A percentile compares a stretch with the other conserved stretches of the same genome.
phyloP scores from a whole-genome alignment of 1,284 basidiomycete genomes.

The Moesziomyces parantarcticus region DNA sequence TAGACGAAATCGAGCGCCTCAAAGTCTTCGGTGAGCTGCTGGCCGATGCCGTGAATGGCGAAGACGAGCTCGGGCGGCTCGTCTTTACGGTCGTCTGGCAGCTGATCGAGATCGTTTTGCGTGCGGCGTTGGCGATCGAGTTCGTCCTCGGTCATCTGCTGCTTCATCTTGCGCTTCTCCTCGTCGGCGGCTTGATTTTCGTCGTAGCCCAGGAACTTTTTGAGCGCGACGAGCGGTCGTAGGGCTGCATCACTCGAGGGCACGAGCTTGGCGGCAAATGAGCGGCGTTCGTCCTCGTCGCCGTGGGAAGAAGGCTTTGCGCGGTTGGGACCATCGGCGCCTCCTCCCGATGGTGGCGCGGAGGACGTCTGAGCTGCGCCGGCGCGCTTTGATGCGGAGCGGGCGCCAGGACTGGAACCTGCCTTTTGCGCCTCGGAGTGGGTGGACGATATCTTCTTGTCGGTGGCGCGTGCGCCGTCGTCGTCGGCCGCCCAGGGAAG shows the following conservation, averaged over 20 bases:
- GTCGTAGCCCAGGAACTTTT: conserved; percentile 48
- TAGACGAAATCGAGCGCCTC: conserved; percentile 61
- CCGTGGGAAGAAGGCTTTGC: conserved; percentile 15
- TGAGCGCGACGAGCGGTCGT: conserved; percentile 40
- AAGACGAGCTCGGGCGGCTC: conserved; percentile 61
- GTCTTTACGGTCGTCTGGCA: conserved; percentile 49
- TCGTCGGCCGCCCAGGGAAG: conserved; percentile 45
- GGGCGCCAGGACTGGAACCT: conserved; percentile 37
- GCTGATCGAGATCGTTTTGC: conserved; percentile 17
- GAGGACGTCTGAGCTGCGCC: conserved; percentile 47
- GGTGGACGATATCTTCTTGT: conserved; percentile 4
- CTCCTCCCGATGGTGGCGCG: conserved; percentile 36
- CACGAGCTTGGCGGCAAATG: conserved; percentile 37
- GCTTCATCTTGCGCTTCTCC: conserved; percentile 49
- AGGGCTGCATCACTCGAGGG: conserved; percentile 49
- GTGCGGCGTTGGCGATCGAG: conserved; percentile 28
- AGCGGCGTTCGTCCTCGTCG: conserved; percentile 32
- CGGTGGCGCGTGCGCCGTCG: conserved; percentile 1
- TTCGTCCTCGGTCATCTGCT: conserved; percentile 52
- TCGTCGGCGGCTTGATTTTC: conserved; percentile 49
- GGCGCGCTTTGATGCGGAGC: conserved; percentile 26
- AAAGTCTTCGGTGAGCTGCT: conserved; percentile 59
- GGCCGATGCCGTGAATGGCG: conserved; percentile 61
- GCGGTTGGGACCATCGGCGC: conserved; percentile 30
- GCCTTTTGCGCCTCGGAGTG: conserved; percentile 17